Base-by-base conservation (phyloP, 441 rosid genomes). In the Adansonia gregorii region DNA sequence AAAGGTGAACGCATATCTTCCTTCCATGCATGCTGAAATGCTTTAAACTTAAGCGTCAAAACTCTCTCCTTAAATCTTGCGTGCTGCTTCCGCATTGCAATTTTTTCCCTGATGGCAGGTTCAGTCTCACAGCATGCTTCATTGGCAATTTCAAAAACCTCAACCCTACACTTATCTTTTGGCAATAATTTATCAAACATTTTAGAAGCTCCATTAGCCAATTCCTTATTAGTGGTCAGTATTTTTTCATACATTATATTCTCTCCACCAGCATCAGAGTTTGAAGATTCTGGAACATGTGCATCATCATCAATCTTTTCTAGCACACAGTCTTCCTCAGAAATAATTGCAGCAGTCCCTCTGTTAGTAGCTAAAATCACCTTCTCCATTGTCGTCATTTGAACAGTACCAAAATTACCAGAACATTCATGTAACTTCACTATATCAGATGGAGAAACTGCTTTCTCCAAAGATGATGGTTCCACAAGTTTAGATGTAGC, bases 1-100 rank as follows among this genome's bases (percentile, higher is more conserved):
- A 90, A 88, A 61, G 86, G 89, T 78, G 85, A 80, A 43, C 76
- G 87, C 88, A 89, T 45, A 82, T 97, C 98, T 83, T 94, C 95
- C 90, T 89, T 93, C 99, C 99, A 97, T n/a, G 87, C 81, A 68
- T 87, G 89, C 77, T 86, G 90, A 83, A 91, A 87, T 51, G 88
- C 93, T 86, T 88, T 97, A 83, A 86, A 93, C 89, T 95, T 93
- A 48, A 97, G 94, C 54, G 89, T 82, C 58, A 93, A 80, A 79
- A 88, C 90, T 81, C 90, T 91, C 91, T 95, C 99, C 87, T 94
- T 91, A 74, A 92, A 90, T 84, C 84, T 87, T 64, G 87, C 61
- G 73, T 83, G 80, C 72, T 65, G 82, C 83, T 84, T 86, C 87
- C 86, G 89, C 73, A 19, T 79, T 2, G 77, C 84, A 86, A 92